These are phyloP conservation scores for Suillus ampliporus DNA, from an alignment of 768 basidiomycete species.

Conservation along the genomic window DNA sequence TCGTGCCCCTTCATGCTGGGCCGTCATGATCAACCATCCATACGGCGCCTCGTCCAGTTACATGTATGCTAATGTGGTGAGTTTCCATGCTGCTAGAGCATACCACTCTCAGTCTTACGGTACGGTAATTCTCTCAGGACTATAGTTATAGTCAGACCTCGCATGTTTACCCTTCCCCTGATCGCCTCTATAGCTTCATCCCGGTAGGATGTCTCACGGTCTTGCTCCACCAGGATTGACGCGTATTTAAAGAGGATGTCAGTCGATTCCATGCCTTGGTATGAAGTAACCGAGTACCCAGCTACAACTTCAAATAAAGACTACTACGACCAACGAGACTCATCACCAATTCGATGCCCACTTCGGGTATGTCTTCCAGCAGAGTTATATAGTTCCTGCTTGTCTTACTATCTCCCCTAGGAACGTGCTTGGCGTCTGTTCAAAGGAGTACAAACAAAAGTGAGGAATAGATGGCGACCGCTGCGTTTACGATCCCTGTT, in stretches of 20 bases:
- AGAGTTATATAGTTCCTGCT: background rate
- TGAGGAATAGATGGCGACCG: slow-evolving; percentile 24
- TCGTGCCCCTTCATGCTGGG: slow-evolving; percentile 4
- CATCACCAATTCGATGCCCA: slow-evolving; percentile 12
- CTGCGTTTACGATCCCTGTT: slow-evolving; percentile 15
- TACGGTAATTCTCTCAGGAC: slow-evolving; percentile 16
- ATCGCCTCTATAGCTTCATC: slow-evolving; percentile 32
- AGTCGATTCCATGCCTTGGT: slow-evolving; percentile 23
- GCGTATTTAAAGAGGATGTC: slow-evolving; percentile 30
- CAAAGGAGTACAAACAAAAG: slow-evolving; percentile 15
- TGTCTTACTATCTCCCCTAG: slow-evolving; percentile 15
- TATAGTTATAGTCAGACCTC: background rate
- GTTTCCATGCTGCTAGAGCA: background rate
- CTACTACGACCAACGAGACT: slow-evolving; percentile 16
- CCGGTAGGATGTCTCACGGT: slow-evolving; percentile 25
- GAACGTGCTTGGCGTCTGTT: slow-evolving; percentile 25
- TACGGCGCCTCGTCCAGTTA: slow-evolving; percentile 35
- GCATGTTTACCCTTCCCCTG: slow-evolving; percentile 16
- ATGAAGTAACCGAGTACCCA: slow-evolving; percentile 14
- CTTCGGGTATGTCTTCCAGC: slow-evolving; percentile 23
- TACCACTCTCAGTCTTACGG: background rate
- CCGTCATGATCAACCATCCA: slow-evolving; percentile 35
- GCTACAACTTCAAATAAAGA: background rate
- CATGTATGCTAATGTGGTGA: slow-evolving; percentile 29
- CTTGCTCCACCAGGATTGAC: slow-evolving; percentile 1